A percentile compares a stretch with the other conserved stretches of the same genome.
Conservation (phyloP, 495 filamentous ascomycete species). For the Pseudoneurospora amorphoporcata region DNA sequence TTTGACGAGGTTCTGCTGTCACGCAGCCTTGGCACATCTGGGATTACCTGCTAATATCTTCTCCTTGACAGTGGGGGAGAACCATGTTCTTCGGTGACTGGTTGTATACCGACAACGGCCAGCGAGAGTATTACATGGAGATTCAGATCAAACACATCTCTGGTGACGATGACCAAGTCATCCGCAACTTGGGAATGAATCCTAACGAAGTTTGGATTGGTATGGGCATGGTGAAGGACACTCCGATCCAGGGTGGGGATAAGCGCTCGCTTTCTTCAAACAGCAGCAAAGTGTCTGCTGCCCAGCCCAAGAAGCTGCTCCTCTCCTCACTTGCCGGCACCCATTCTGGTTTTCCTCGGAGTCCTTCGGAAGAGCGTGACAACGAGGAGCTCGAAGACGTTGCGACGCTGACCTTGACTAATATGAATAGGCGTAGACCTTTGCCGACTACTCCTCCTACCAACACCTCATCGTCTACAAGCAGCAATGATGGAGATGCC, state of each 20-base stretch:
- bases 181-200: slow-evolving; percentile 8
- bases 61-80: slow-evolving; percentile 12
- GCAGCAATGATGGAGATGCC: neutral
- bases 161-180: slow-evolving; percentile 8
- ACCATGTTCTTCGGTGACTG: slow-evolving; percentile 13
- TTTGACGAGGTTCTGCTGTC: neutral
- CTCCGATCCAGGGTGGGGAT: neutral
- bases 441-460: neutral
- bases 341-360: neutral
- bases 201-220: neutral
- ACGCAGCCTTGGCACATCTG: neutral
- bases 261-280: neutral
- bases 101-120: slow-evolving; percentile 4
- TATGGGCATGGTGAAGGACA: neutral
- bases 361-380: neutral
- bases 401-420: neutral
- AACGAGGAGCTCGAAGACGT: neutral
- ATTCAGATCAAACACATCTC: slow-evolving; percentile 22
- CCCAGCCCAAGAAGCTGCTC: neutral
- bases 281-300: neutral
- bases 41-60: neutral
- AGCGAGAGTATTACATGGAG: slow-evolving; percentile 13
- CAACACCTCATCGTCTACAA: neutral
- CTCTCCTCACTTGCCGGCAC: neutral
- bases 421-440: neutral